Percentiles rank a stretch among this genome's conserved stretches.
phyloP scores from a whole-genome alignment of 1,284 basidiomycete genomes.

The Pseudozyma tsukubaensis region DNA sequence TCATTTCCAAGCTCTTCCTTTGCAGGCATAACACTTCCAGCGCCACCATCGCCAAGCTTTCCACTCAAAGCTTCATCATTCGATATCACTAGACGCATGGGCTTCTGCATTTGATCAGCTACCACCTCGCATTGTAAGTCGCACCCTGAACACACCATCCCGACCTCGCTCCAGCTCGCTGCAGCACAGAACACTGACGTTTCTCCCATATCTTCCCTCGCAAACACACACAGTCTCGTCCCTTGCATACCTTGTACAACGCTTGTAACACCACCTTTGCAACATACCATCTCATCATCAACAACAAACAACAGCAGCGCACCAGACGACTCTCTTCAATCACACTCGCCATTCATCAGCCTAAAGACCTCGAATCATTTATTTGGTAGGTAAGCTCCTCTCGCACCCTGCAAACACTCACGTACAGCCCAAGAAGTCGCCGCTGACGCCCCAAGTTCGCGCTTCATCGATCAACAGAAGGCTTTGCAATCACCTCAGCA shows the following conservation, averaged over 20 bases:
- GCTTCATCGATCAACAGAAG: no score
- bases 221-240: constrained; percentile 21
- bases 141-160: neutral
- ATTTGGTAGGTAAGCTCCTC: neutral
- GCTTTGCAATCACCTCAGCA: no score
- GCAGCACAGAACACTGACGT: constrained; percentile 8
- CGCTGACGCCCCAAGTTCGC: no score
- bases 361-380: neutral
- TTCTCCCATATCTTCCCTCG: neutral
- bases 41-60: constrained; percentile 37
- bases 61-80: constrained; percentile 14
- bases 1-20: constrained; percentile 4
- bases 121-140: constrained; percentile 38
- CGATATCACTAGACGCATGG: constrained; percentile 27
- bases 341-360: neutral
- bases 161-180: neutral
- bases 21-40: constrained; percentile 25
- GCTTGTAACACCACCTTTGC: constrained; percentile 50
- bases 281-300: constrained; percentile 15
- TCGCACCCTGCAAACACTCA: neutral
- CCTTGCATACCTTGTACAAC: constrained; percentile 48
- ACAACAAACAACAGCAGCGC: neutral
- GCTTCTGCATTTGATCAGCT: constrained; percentile 35
- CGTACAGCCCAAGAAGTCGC: neutral
- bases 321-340: constrained; percentile 20